phyloP scores from a whole-genome alignment of 2,329 filamentous ascomycete species.

The Ceratocystis lukuohia region DNA sequence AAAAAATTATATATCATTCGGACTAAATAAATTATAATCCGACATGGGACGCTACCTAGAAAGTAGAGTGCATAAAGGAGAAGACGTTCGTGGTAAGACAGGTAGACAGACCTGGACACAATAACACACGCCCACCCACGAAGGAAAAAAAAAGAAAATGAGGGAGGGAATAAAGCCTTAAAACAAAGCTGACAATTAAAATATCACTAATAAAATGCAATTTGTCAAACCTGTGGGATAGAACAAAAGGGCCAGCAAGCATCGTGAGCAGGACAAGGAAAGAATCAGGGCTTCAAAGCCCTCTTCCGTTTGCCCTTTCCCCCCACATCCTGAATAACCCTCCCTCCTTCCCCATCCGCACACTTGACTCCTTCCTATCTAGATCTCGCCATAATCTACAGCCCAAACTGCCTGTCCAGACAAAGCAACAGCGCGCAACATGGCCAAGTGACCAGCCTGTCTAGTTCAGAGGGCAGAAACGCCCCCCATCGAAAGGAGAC shows the following conservation, averaged over 20 bases:
- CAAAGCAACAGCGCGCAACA: not conserved
- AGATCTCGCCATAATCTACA: not conserved
- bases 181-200: not conserved
- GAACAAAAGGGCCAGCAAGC: slow-evolving; percentile 2
- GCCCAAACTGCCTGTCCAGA: not conserved
- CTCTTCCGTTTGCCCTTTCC: not conserved
- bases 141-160: not conserved
- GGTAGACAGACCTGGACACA: not conserved
- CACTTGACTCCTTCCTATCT: not conserved
- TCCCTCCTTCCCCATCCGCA: not conserved
- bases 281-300: not conserved
- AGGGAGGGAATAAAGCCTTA: not conserved
- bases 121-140: not conserved
- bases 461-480: not conserved
- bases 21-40: not conserved
- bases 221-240: not conserved
- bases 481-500: not conserved
- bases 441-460: not conserved
- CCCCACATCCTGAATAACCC: not conserved
- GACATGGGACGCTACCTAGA: not conserved
- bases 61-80: not conserved
- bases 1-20: not conserved
- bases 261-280: not conserved
- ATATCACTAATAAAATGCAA: not conserved
- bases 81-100: not conserved